Evolutionary conservation across 352 stramenopile species (phyloP), one percentile per base, ranked within the genome.

Genomic region (Pilasporangium apinafurcum): DNA sequence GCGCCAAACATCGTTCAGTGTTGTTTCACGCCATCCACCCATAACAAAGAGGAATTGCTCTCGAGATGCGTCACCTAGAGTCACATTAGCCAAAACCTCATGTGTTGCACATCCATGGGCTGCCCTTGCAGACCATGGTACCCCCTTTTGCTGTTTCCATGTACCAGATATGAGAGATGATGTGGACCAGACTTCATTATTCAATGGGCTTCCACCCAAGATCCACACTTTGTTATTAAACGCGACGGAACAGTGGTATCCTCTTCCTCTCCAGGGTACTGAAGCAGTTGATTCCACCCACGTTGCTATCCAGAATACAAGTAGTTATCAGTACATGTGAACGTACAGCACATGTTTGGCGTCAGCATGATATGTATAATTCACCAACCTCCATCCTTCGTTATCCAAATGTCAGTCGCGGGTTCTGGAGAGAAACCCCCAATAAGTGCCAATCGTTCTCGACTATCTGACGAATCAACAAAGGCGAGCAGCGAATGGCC

Each of bases 141-240:
- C 71, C 17, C 53, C 42, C 4, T 31, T 20, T 17, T 87, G 62
- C 34, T 77, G 64, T 16, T 46, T 47, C 80, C 77, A 89, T 2
- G 40, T 28, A 36, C 77, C 70, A 27, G 43, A 48, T 13, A 89
- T 43, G n/a, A 88, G 52, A 0, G 77, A 89, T 1, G 61, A 43
- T 1, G 80, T 84, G 4, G 61, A 80, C 77, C 78, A 92, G 29
- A 92, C 75, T 13, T 88, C 68, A 52, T 87, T 89, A 47, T 80
- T 87, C 13, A 89, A 47, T n/a, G 80, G 80, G 50, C 65, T 89
- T 1, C 80, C 80, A 8, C 77, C 80, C n/a, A 90, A 56, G 16
- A 92, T 49, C 58, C 72, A 89, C 4, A 90, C 37, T 22, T 64
- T 62, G n/a, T 38, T 45, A 27, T 77, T 43, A 45, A 86, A 88